A percentile compares a stretch with the other conserved stretches of the same genome.
Evolutionary conservation across 2,329 filamentous ascomycete species (phyloP).

Genomic region (Alternaria sp.): DNA sequence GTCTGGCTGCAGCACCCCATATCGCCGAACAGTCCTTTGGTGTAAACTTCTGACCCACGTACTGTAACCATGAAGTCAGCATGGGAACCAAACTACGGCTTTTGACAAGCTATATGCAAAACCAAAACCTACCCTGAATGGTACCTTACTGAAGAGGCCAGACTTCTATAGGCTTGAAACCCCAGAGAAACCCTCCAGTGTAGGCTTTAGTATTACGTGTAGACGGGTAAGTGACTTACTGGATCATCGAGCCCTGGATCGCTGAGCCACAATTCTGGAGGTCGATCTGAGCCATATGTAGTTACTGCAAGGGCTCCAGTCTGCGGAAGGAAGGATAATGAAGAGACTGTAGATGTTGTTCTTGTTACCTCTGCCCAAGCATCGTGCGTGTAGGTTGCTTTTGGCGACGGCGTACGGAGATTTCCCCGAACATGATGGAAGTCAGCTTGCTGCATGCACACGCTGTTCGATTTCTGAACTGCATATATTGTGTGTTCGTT

Average conservation of each 20-base stretch:
- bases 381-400: conserved; percentile 24
- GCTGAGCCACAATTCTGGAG: conserved; percentile 38
- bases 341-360: conserved; percentile 42
- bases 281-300: conserved; percentile 38
- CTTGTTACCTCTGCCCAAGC: conserved; percentile 33
- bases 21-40: conserved; percentile 36
- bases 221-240: conserved; percentile 2
- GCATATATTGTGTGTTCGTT: conserved; percentile 33
- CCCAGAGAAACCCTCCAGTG: neutral
- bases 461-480: conserved; percentile 33
- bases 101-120: neutral
- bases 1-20: conserved; percentile 39
- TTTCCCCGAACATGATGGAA: conserved; percentile 1
- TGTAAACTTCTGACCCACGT: conserved; percentile 40
- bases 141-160: neutral
- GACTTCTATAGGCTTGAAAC: neutral
- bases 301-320: conserved; percentile 43
- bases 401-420: conserved; percentile 5
- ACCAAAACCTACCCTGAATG: neutral
- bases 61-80: conserved; percentile 4
- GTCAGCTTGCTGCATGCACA: conserved; percentile 26
- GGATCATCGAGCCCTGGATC: conserved; percentile 37
- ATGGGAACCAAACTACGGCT: too few species aligned
- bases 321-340: conserved; percentile 36
- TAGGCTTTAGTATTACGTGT: neutral